Evolutionary conservation across 2,329 filamentous ascomycete species (phyloP).

Genomic region (Botrytis cinerea): DNA sequence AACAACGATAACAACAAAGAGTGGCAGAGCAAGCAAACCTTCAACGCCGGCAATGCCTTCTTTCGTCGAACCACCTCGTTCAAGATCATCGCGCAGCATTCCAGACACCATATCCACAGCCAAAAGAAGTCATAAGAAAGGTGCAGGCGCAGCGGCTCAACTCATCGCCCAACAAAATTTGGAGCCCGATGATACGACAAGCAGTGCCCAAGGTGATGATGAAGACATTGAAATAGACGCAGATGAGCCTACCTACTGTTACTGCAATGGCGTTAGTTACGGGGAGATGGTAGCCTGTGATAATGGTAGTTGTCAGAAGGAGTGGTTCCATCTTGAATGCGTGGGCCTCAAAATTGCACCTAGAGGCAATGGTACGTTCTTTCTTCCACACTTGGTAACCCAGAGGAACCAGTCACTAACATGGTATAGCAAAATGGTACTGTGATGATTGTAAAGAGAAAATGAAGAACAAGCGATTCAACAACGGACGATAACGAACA

Average conservation of each 20-base stretch:
- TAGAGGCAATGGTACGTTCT: conserved; percentile 51
- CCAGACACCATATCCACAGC: conserved; percentile 37
- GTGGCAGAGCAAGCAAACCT: conserved; percentile 65
- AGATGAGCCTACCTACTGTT: conserved; percentile 75
- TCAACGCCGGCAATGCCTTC: conserved; percentile 63
- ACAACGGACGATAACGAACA: conserved; percentile 32
- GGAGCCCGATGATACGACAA: conserved; percentile 50
- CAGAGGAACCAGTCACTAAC: background rate
- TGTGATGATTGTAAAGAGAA: conserved; percentile 41
- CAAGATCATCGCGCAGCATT: conserved; percentile 54
- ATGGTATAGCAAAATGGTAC: conserved; percentile 39
- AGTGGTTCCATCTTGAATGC: conserved; percentile 85
- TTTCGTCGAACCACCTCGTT: conserved; percentile 57
- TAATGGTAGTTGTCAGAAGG: conserved; percentile 68
- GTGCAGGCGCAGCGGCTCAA: conserved; percentile 45
- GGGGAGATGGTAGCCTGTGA: conserved; percentile 86
- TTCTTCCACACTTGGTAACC: background rate
- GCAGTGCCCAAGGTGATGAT: conserved; percentile 49
- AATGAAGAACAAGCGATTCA: conserved; percentile 36
- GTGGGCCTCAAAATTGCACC: conserved; percentile 78
- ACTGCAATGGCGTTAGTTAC: conserved; percentile 78
- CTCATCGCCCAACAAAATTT: conserved; percentile 41
- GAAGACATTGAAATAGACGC: conserved; percentile 64
- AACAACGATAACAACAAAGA: conserved; percentile 54
- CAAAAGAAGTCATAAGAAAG: conserved; percentile 64